Percentiles rank a stretch among this genome's conserved stretches.
Conservation (phyloP, 768 basidiomycete species). For the Xerocomus potaroensis region DNA sequence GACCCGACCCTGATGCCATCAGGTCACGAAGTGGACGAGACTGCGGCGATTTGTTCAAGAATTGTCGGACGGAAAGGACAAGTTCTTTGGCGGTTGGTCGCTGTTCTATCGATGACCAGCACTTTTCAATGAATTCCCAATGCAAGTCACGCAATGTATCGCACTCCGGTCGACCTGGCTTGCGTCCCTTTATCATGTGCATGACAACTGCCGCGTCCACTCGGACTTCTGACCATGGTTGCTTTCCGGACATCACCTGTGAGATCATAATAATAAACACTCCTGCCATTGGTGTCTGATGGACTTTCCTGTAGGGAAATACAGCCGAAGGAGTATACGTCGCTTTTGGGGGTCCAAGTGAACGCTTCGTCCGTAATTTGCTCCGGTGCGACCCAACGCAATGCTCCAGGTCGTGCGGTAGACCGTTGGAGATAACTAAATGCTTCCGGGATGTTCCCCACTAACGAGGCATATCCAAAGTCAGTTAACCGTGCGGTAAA, state of each 20-base stretch:
- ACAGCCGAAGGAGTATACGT: background rate
- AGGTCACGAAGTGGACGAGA: too few species aligned
- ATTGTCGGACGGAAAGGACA: too few species aligned
- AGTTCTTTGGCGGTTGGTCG: too few species aligned
- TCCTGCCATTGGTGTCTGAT: background rate
- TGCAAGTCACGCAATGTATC: too few species aligned
- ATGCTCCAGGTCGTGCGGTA: background rate
- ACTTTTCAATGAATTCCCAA: too few species aligned
- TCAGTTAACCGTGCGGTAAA: slow-evolving; percentile 38
- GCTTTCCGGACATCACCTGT: background rate
- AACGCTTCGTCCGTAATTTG: background rate
- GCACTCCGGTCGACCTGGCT: too few species aligned
- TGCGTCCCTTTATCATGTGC: too few species aligned
- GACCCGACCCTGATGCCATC: too few species aligned
- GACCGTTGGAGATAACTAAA: background rate
- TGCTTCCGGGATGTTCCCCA: background rate
- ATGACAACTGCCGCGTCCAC: background rate
- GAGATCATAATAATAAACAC: background rate
- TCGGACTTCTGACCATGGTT: background rate
- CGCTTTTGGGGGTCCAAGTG: background rate
- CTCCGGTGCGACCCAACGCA: background rate
- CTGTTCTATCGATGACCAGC: too few species aligned
- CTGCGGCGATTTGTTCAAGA: too few species aligned
- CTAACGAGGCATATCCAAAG: slow-evolving; percentile 30
- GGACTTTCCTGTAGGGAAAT: background rate